Conservation (phyloP, 306 rosid species). For the Cucurbita maxima region DNA sequence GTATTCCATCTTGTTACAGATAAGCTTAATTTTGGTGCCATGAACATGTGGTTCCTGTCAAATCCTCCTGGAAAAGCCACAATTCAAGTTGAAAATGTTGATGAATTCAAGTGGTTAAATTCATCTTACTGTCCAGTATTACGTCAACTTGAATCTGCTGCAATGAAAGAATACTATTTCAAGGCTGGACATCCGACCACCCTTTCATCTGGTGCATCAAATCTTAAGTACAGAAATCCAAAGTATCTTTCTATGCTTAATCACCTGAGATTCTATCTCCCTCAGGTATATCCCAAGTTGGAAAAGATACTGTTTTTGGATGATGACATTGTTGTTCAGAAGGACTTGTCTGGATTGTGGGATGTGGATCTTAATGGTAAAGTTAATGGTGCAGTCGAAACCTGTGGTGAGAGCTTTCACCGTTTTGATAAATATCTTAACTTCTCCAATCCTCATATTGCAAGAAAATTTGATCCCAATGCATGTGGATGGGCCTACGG, state of each 20-base stretch:
- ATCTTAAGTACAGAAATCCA: constrained; percentile 76
- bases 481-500: constrained; percentile 99
- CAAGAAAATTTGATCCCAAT: constrained; percentile 85
- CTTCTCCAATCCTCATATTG: constrained; percentile 85
- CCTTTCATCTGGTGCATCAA: constrained; percentile 59
- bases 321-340: constrained; percentile 95
- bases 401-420: constrained; percentile 95
- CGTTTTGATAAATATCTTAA: constrained; percentile 92
- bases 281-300: constrained; percentile 89
- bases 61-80: constrained; percentile 98
- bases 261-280: constrained; percentile 95
- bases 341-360: constrained; percentile 90
- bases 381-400: constrained; percentile 99
- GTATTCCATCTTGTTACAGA: constrained; percentile 95
- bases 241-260: constrained; percentile 98
- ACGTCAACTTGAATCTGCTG: constrained; percentile 90
- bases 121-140: constrained; percentile 92
- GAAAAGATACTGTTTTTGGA: constrained; percentile 87
- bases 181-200: constrained; percentile 81
- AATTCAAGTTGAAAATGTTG: constrained; percentile 87
- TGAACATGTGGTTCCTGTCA: constrained; percentile 96
- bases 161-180: constrained; percentile 93
- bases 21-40: constrained; percentile 96
- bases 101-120: constrained; percentile 90
- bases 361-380: constrained; percentile 67